phyloP scores from a whole-genome alignment of 139 green algal species.

The Micromonas commoda region DNA sequence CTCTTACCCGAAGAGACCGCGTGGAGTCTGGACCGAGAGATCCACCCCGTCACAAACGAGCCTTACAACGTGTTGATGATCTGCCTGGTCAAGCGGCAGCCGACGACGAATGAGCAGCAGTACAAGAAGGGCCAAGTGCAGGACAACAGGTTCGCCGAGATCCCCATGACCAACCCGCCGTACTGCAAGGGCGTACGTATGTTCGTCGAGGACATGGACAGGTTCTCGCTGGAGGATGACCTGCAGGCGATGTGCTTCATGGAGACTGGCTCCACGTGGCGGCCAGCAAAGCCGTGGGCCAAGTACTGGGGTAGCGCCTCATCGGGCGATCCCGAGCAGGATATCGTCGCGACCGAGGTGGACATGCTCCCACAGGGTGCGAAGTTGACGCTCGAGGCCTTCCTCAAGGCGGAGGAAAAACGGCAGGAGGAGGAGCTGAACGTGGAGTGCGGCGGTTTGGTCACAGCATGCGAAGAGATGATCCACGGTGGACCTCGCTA shows the following conservation, averaged over 20 bases:
- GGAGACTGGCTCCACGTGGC: constrained; percentile 35
- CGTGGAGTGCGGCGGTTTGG: too few species aligned
- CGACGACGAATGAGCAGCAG: constrained; percentile 47
- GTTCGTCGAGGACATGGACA: constrained; percentile 68
- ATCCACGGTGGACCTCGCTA: too few species aligned
- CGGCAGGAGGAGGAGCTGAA: too few species aligned
- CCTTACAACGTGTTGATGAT: constrained; percentile 43
- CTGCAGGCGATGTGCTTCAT: constrained; percentile 51
- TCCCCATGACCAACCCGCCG: constrained; percentile 23
- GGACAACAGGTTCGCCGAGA: constrained; percentile 41
- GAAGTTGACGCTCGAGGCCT: too few species aligned
- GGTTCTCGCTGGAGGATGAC: constrained; percentile 50
- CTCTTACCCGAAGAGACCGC: constrained; percentile 31
- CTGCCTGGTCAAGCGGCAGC: constrained; percentile 43
- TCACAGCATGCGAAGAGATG: too few species aligned
- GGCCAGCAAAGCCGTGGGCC: not conserved
- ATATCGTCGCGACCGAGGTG: too few species aligned
- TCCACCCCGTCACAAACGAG: constrained; percentile 30
- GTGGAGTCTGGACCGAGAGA: constrained; percentile 54
- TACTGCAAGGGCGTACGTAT: constrained; percentile 44
- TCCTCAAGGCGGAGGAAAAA: too few species aligned
- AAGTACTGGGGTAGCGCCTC: not conserved
- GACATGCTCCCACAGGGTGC: too few species aligned
- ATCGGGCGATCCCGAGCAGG: too few species aligned
- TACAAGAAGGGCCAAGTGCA: constrained; percentile 59